Percentiles rank a stretch among this genome's conserved stretches.
Conservation (phyloP, 2,329 filamentous ascomycete species). For the Pseudovirgaria hyperparasitica region DNA sequence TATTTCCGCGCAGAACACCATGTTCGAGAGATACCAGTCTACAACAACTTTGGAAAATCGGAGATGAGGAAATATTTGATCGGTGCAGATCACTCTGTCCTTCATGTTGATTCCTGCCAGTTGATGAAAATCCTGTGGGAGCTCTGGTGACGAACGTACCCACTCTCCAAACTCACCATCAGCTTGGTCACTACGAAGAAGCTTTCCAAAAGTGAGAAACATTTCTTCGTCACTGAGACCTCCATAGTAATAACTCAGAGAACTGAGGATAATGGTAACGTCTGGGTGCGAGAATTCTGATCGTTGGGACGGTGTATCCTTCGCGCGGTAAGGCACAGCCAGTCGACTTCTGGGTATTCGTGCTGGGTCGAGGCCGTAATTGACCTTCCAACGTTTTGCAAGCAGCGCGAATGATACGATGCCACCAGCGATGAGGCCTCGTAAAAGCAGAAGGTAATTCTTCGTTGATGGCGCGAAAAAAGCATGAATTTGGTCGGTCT, state of each 20-base stretch:
- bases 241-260: constrained; percentile 53
- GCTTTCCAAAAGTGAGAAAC: constrained; percentile 30
- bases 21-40: constrained; percentile 48
- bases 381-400: constrained; percentile 51
- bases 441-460: constrained; percentile 33
- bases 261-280: constrained; percentile 52
- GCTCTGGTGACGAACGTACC: constrained; percentile 20
- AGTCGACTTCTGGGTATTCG: constrained; percentile 39
- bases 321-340: constrained; percentile 51
- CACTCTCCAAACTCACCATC: constrained; percentile 39
- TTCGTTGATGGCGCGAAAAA: too few species aligned
- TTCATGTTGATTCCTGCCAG: constrained; percentile 22
- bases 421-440: constrained; percentile 43
- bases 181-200: constrained; percentile 41
- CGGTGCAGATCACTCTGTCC: constrained; percentile 36
- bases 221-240: constrained; percentile 43
- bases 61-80: constrained; percentile 41
- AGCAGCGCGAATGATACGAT: constrained; percentile 41
- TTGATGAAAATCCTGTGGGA: constrained; percentile 26
- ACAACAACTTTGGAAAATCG: constrained; percentile 40
- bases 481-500: constrained; percentile 13
- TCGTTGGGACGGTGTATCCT: constrained; percentile 48
- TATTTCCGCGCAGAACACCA: constrained; percentile 50
- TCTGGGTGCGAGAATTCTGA: constrained; percentile 59
- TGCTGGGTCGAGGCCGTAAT: constrained; percentile 43